Conservation (phyloP, 176 grass and related monocot species). For the Secale cereale region DNA sequence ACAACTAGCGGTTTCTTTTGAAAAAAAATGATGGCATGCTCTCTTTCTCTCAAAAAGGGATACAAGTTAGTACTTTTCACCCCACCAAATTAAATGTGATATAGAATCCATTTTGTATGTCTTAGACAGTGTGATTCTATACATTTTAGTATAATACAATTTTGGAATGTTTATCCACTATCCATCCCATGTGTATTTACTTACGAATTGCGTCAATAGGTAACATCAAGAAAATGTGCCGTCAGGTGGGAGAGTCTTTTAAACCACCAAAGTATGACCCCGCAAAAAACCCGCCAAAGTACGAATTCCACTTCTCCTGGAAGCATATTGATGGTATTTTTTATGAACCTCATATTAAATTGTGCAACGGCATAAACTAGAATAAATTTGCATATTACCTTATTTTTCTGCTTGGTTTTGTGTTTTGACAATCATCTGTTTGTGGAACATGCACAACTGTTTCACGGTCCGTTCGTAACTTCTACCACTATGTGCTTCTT, state of each 20-base stretch:
- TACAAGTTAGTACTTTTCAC: not conserved
- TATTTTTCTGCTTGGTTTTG: not conserved
- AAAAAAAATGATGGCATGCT: not conserved
- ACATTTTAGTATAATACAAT: no score
- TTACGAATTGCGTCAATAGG: constrained; percentile 5
- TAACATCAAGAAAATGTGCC: no score
- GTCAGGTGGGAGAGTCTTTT: no score
- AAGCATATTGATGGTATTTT: not conserved
- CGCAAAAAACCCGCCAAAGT: no score
- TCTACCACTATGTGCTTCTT: constrained; percentile 75
- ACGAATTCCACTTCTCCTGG: no score
- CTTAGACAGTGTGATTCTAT: no score
- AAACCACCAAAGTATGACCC: no score
- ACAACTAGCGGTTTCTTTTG: not conserved
- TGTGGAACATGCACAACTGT: constrained; percentile 86
- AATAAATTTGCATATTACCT: not conserved
- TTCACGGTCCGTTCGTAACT: constrained; percentile 80
- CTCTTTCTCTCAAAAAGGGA: not conserved
- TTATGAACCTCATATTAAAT: not conserved
- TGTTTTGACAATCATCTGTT: not conserved
- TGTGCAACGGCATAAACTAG: not conserved
- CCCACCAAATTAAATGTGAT: not conserved
- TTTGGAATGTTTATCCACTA: not conserved
- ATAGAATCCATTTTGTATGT: not conserved
- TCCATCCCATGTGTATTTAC: not conserved